Percentiles rank a stretch among this genome's conserved stretches.
Evolutionary conservation across 768 basidiomycete genomes (phyloP).

Genomic region (Tulasnella sp.): DNA sequence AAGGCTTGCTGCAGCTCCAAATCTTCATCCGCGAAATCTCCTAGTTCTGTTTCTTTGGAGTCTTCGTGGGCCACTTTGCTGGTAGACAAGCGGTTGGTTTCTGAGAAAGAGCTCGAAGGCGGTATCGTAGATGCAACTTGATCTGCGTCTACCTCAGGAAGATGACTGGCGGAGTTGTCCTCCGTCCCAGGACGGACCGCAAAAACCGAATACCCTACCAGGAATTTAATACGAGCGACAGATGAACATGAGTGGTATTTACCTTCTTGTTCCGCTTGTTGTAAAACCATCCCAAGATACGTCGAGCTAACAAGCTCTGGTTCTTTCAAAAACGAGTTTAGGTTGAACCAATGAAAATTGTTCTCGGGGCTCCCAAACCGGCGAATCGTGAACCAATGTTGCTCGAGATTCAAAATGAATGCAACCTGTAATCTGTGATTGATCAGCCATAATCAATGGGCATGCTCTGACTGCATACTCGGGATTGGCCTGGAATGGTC

Average conservation of each 20-base stretch:
- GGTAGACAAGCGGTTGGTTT: not conserved
- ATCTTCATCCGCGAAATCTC: constrained; percentile 66
- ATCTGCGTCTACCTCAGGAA: constrained; percentile 40
- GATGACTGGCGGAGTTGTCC: not conserved
- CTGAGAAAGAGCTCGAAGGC: not conserved
- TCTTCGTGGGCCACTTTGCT: not conserved
- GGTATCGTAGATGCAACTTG: constrained; percentile 51
- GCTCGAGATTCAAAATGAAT: constrained; percentile 73
- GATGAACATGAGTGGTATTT: constrained; percentile 21
- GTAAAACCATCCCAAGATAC: constrained; percentile 74
- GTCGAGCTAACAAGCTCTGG: constrained; percentile 78
- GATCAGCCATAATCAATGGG: too few species aligned
- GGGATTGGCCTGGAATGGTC: constrained; percentile 56
- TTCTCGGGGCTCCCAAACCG: constrained; percentile 49
- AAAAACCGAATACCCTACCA: constrained; percentile 69
- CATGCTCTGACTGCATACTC: constrained; percentile 37
- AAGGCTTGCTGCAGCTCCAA: constrained; percentile 76
- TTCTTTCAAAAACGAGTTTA: constrained; percentile 55
- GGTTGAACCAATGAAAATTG: constrained; percentile 73
- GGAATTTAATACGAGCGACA: constrained; percentile 16
- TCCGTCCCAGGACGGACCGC: constrained; percentile 32
- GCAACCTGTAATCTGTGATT: constrained; percentile 61
- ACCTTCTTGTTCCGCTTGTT: constrained; percentile 81
- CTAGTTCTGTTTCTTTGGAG: constrained; percentile 3
- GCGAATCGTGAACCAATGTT: constrained; percentile 84